Evolutionary conservation across 331 rosid species (phyloP).

Genomic region (Malus hybrid): DNA sequence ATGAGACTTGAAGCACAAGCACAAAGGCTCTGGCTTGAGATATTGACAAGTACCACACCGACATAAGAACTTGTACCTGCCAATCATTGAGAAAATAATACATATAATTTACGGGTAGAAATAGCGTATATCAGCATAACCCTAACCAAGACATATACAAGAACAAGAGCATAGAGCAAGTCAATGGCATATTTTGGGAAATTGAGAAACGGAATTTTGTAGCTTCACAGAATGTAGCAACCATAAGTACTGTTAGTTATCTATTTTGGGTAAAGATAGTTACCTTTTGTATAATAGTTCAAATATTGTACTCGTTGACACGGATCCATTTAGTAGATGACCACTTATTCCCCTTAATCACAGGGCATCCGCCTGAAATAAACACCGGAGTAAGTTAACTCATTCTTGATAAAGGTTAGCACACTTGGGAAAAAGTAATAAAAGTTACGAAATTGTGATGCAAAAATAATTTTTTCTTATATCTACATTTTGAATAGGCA

Average conservation of each 20-base stretch:
- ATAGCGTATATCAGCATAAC: background rate
- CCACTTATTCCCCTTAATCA: conserved; percentile 95
- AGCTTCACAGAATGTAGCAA: background rate
- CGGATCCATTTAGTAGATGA: conserved; percentile 95
- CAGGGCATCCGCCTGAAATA: conserved; percentile 94
- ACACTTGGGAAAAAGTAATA: background rate
- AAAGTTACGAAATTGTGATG: background rate
- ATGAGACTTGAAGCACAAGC: conserved; percentile 13
- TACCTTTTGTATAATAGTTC: conserved; percentile 40
- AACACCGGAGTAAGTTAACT: conserved; percentile 1
- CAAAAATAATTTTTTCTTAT: background rate
- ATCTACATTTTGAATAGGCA: background rate
- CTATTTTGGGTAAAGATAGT: background rate
- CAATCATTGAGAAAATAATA: background rate
- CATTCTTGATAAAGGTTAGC: background rate
- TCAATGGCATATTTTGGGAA: background rate
- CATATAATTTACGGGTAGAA: background rate
- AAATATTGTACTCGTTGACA: conserved; percentile 62
- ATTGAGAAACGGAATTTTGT: background rate
- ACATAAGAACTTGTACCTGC: conserved; percentile 40
- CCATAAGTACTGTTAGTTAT: background rate
- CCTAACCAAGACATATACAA: background rate
- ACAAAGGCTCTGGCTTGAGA: conserved; percentile 17
- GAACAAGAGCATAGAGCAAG: conserved; percentile 1
- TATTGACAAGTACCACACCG: conserved; percentile 17